Conservation (phyloP, 1,284 basidiomycete species). For the Bjerkandera adusta region DNA sequence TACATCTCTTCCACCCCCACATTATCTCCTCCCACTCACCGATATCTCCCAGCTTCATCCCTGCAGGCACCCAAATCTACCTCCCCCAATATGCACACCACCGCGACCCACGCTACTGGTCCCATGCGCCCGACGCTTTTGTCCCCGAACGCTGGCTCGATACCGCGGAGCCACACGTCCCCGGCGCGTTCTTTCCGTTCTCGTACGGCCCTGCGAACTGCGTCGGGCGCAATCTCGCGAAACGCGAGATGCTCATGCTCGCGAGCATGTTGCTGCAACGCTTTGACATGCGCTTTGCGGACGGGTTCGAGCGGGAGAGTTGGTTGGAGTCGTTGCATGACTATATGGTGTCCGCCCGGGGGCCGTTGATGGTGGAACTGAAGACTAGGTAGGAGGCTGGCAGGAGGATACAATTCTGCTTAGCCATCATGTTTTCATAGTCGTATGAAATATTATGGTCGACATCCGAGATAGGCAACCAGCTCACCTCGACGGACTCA, state of each 20-base stretch:
- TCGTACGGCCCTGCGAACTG: slow-evolving; percentile 31
- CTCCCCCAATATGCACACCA: slow-evolving; percentile 28
- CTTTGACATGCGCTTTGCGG: slow-evolving; percentile 25
- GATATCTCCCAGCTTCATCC: slow-evolving; percentile 19
- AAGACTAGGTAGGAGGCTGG: no score
- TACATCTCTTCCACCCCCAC: slow-evolving; percentile 16
- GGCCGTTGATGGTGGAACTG: slow-evolving; percentile 19
- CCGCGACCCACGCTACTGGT: slow-evolving; percentile 32
- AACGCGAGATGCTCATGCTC: slow-evolving; percentile 31
- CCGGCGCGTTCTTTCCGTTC: slow-evolving; percentile 27
- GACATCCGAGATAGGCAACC: no score
- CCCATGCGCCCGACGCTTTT: slow-evolving; percentile 25
- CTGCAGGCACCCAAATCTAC: slow-evolving; percentile 26
- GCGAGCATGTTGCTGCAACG: slow-evolving; percentile 25
- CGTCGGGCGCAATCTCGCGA: slow-evolving; percentile 32
- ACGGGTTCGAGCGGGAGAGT: slow-evolving; percentile 19
- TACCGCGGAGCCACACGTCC: slow-evolving; percentile 5
- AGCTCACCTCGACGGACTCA: no score
- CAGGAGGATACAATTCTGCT: no score
- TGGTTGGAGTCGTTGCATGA: slow-evolving; percentile 26
- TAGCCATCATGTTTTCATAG: no score
- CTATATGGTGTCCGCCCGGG: slow-evolving; percentile 22
- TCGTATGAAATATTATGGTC: no score
- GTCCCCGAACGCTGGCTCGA: slow-evolving; percentile 32
- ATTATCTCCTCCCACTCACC: slow-evolving; percentile 14